Conservation (phyloP, 202 grass and related monocot genomes). For the Alloteropsis angusta region DNA sequence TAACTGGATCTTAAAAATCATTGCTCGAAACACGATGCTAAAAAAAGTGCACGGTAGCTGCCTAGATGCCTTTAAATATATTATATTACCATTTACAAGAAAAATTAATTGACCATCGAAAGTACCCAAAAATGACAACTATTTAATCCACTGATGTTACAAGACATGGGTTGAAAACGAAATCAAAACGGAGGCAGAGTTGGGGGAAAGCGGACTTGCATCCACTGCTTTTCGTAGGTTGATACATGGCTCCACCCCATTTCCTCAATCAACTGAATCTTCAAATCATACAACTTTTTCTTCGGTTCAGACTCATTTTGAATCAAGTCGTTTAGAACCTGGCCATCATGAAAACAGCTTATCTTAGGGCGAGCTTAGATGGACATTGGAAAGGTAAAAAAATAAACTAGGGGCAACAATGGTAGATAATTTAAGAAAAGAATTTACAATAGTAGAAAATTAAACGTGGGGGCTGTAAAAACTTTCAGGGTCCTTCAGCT, state of each 20-base stretch:
- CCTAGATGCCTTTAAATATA: not conserved
- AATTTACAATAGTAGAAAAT: not conserved
- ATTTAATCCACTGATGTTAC: not conserved
- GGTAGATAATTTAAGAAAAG: not conserved
- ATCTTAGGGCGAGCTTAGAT: not conserved
- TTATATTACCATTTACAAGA: not conserved
- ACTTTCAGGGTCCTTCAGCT: not conserved
- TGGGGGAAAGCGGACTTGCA: slow-evolving; percentile 80
- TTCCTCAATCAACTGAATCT: slow-evolving; percentile 73
- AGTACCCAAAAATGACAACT: not conserved
- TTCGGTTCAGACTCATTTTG: slow-evolving; percentile 78
- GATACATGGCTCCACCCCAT: slow-evolving; percentile 76
- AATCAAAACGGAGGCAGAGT: slow-evolving; percentile 72
- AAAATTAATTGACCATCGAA: not conserved
- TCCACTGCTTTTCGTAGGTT: slow-evolving; percentile 83
- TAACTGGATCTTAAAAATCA: not conserved
- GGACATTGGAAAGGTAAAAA: not conserved
- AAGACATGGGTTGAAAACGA: not conserved
- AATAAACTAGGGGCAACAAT: not conserved
- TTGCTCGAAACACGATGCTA: not conserved
- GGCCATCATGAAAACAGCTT: slow-evolving; percentile 16
- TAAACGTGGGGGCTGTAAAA: not conserved
- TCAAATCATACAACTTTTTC: slow-evolving; percentile 84
- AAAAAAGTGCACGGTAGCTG: not conserved
- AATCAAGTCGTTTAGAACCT: slow-evolving; percentile 73